Evolutionary conservation across 2,329 filamentous ascomycete genomes (phyloP), one percentile per base, ranked within the genome.

Genomic region (Exophiala sp.): DNA sequence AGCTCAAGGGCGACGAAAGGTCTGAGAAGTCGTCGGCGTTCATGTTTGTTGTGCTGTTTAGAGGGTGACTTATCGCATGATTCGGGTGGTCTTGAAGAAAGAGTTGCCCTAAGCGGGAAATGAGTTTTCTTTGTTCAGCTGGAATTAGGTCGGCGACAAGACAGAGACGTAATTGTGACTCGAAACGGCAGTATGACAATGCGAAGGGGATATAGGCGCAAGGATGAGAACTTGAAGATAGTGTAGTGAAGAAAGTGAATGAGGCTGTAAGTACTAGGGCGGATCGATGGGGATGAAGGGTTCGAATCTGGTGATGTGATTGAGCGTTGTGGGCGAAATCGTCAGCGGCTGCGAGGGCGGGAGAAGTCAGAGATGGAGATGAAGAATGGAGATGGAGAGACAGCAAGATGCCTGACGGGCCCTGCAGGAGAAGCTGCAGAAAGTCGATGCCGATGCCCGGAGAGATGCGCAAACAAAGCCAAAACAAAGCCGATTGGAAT

Each of bases 1-100:
- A 55, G 39, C 56, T 60, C 18, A 57, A 39, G 16, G 58, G 56
- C 11, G 58, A 60, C 9, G 56, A 60, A 11, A 54, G 39, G 19
- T 56, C 58, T 13, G 50, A 56, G 40, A 46, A 43, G 24, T 55
- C 48, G 47, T 50, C 52, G 43, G 42, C 35, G n/a, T 51, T 41
- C 58, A 60, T 60, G 38, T 48, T 50, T 37, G 32, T 43, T 19
- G 50, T 23, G 30, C 14, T 29, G 22, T 46, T 38, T 32, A 46
- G 35, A 19, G 34, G 50, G 38, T 24, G 38, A 47, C 42, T 50
- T 57, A 57, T 57, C 41, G 54, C 54, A 57, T 57, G 44, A 44
- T 49, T 52, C 35, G 16, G 6, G 10, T 5, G n/a, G 7, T 44
- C 30, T 30, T 46, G 10, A 38, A 14, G 16, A 47, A 55, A 38